Conservation (phyloP, 148 eudicot species). For the Rhododendron molle region DNA sequence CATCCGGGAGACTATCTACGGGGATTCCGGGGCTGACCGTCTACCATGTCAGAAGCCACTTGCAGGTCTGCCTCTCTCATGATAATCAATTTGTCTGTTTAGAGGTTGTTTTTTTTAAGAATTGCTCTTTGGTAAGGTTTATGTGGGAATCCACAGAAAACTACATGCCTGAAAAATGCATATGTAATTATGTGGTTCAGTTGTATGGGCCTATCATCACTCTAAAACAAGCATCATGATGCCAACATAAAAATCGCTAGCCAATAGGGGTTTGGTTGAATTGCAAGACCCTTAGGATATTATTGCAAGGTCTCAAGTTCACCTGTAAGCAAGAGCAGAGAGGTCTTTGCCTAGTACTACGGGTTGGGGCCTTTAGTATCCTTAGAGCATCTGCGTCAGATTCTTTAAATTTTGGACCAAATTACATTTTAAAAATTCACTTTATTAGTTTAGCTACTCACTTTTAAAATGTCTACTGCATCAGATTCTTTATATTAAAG, state of each 20-base stretch:
- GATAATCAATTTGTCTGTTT: constrained; percentile 39
- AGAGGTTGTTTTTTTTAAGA: constrained; percentile 20
- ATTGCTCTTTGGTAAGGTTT: neutral
- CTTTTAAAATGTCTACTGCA: no score
- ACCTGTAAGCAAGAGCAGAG: no score
- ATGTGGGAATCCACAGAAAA: neutral
- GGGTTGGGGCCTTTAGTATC: neutral
- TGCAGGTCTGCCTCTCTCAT: neutral
- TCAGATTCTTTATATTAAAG: no score
- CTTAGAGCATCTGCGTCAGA: neutral
- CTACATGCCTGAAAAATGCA: neutral
- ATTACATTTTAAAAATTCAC: no score
- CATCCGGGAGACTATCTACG: constrained; percentile 32
- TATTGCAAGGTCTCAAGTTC: no score
- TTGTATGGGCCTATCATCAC: neutral
- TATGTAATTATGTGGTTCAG: neutral
- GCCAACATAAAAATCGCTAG: neutral
- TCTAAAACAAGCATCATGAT: neutral
- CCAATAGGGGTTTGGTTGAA: neutral
- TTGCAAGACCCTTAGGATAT: neutral
- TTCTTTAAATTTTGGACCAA: no score
- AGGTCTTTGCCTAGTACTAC: neutral
- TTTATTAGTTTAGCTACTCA: no score
- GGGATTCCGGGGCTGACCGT: constrained; percentile 39
- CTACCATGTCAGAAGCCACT: constrained; percentile 29